Percentiles rank a stretch among this genome's conserved stretches.
Conservation (phyloP, 2,329 filamentous ascomycete species). For the Xylaria sp. region DNA sequence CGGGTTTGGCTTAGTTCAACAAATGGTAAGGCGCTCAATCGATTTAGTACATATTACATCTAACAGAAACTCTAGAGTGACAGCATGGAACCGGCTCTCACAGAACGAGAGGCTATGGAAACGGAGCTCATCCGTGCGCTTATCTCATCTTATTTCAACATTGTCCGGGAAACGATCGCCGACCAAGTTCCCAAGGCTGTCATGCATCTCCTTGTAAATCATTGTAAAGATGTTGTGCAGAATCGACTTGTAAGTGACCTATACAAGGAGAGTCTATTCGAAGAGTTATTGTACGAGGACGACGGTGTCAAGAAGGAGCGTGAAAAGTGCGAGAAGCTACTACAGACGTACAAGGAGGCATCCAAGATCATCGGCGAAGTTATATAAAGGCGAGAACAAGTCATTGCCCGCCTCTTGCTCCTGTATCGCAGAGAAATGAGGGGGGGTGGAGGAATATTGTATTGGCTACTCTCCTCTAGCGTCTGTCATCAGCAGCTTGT, state of each 20-base stretch:
- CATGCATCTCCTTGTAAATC: conserved; percentile 98
- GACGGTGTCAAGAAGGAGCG: conserved; percentile 96
- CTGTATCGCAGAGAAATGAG: background rate
- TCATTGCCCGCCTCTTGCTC: background rate
- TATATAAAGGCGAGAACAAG: conserved; percentile 56
- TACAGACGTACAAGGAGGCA: conserved; percentile 95
- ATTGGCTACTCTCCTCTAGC: conserved; percentile 6
- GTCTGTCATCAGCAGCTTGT: conserved; percentile 14
- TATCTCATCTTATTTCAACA: conserved; percentile 99
- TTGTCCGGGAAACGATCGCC: conserved; percentile 96
- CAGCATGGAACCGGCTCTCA: conserved; percentile 81
- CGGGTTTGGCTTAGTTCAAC: conserved; percentile 54
- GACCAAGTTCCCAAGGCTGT: conserved; percentile 98
- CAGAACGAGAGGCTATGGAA: conserved; percentile 94
- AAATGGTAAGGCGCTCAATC: conserved; percentile 60
- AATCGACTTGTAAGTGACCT: conserved; percentile 95
- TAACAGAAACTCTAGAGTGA: conserved; percentile 50
- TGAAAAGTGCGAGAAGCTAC: conserved; percentile 96
- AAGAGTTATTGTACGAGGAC: conserved; percentile 95
- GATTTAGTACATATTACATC: conserved; percentile 11
- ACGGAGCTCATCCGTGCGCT: conserved; percentile 95
- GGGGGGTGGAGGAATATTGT: background rate
- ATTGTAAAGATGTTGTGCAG: conserved; percentile 97
- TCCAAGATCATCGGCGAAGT: conserved; percentile 99
- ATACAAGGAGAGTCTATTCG: conserved; percentile 89